Percentiles rank a stretch among this genome's conserved stretches.
phyloP scores from a whole-genome alignment of 371 early-diverging fungal species.

The Actinomortierella wolfii region DNA sequence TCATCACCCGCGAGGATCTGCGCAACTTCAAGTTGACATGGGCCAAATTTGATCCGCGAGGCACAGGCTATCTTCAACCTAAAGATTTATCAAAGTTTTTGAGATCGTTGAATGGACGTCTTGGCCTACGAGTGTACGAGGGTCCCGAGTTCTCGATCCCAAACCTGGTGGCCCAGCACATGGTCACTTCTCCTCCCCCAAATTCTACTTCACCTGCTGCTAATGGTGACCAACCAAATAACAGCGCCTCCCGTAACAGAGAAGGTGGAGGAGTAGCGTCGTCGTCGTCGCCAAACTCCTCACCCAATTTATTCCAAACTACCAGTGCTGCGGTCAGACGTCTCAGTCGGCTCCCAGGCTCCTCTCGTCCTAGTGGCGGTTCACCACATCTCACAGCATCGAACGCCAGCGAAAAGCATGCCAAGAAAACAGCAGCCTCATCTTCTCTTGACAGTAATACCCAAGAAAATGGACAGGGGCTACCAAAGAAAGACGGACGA shows the following conservation, averaged over 20 bases:
- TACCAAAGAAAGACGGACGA: not conserved
- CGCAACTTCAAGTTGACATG: slow-evolving; percentile 58
- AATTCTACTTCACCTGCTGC: slow-evolving; percentile 35
- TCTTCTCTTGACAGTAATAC: no score
- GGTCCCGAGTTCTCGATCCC: slow-evolving; percentile 43
- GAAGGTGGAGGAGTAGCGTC: slow-evolving; percentile 1
- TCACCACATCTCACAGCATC: no score
- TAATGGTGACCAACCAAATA: slow-evolving; percentile 6
- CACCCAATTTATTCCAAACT: not conserved
- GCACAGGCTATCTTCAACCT: slow-evolving; percentile 53
- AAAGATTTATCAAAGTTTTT: slow-evolving; percentile 51
- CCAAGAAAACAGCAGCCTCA: no score
- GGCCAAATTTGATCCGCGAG: slow-evolving; percentile 52
- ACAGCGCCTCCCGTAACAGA: no score
- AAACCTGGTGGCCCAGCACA: slow-evolving; percentile 34
- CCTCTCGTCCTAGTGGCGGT: no score
- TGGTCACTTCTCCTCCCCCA: not conserved
- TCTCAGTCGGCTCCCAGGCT: no score
- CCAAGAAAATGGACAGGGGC: not conserved
- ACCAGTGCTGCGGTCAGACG: no score
- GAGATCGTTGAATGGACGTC: slow-evolving; percentile 50
- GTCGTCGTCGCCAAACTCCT: slow-evolving; percentile 22
- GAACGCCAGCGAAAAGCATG: no score
- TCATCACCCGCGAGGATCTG: slow-evolving; percentile 56
- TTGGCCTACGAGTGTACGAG: slow-evolving; percentile 51